Base-by-base conservation (phyloP, 257 asterid species). In the Capsicum chinense region DNA sequence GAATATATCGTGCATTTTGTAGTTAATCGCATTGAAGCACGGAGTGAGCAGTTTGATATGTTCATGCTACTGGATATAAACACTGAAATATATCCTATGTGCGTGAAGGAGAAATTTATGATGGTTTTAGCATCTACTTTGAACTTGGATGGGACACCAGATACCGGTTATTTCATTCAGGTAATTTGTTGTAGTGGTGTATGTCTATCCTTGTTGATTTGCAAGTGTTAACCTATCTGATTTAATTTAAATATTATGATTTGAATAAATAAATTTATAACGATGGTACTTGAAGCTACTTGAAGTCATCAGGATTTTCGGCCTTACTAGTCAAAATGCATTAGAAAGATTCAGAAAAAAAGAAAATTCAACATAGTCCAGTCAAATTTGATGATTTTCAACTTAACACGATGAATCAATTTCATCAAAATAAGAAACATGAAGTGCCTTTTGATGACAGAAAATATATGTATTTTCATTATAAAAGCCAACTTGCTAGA, bases 111-210 rank as follows among this genome's bases (percentile, higher is more conserved):
- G 62, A 95, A 92, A 80, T 94, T 95, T 89, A 90, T 91, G 92
- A 93, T 95, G 96, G 98, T 92, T 21, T 89, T 95, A 81, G 98
- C 97, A 3, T 86, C 99, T 69, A 95, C 98, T n/a, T 91, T 95
- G 87, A 94, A 94, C 87, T 81, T 94, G 95, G 99, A 95, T 84
- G 99, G 99, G 66, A 93, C 99, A 1, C 99, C 99, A 37, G 99
- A 95, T 79, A 85, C 85, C 84, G 98, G 97, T 84, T 95, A 90
- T 83, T 95, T 47, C 86, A 90, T 91, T 71, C 99, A 93, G 91
- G 99, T 95, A 91, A 57, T 64, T 68, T 58, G 58, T 63, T 80
- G 68, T 80, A 26, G 7, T 62, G 44, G 15, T 81, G 62, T 44
- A 15, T 84, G 12, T 70, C 35, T 76, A 74, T 50, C 48, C 63